Evolutionary conservation across 2,329 filamentous ascomycete genomes (phyloP).

Genomic region (Diaporthe ampelina): DNA sequence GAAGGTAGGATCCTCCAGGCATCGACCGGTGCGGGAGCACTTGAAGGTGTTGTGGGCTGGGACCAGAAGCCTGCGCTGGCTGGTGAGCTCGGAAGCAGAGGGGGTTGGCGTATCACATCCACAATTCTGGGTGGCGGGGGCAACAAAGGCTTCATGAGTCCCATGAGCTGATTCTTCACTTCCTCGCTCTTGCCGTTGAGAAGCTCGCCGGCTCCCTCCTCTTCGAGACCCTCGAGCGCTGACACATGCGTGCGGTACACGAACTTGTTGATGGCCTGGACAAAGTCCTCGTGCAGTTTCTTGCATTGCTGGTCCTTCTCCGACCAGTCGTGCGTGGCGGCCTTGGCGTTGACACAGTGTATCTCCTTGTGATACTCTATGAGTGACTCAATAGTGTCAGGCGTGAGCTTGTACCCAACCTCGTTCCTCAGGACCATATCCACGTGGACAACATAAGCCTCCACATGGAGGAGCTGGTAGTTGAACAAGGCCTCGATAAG

Average conservation of each 20-base stretch:
- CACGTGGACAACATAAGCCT: constrained; percentile 98
- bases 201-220: constrained; percentile 94
- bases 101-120: constrained; percentile 88
- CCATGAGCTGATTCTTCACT: constrained; percentile 88
- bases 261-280: constrained; percentile 97
- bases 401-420: constrained; percentile 97
- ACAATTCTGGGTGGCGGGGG: constrained; percentile 89
- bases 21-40: constrained; percentile 80
- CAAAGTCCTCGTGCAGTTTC: constrained; percentile 96
- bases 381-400: constrained; percentile 92
- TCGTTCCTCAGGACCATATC: constrained; percentile 99
- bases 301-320: constrained; percentile 97
- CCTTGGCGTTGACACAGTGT: constrained; percentile 90
- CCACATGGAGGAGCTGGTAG: constrained; percentile 92
- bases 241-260: constrained; percentile 91
- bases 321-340: constrained; percentile 92
- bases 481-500: constrained; percentile 91
- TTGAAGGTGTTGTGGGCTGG: constrained; percentile 74
- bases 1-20: constrained; percentile 93
- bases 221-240: constrained; percentile 94
- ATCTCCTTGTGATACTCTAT: constrained; percentile 97
- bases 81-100: constrained; percentile 87
- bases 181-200: constrained; percentile 93
- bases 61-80: constrained; percentile 85
- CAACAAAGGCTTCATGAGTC: constrained; percentile 88